Percentiles rank a stretch among this genome's conserved stretches.
Conservation (phyloP, 345 rosid species). For the Eucalyptus paniculata region DNA sequence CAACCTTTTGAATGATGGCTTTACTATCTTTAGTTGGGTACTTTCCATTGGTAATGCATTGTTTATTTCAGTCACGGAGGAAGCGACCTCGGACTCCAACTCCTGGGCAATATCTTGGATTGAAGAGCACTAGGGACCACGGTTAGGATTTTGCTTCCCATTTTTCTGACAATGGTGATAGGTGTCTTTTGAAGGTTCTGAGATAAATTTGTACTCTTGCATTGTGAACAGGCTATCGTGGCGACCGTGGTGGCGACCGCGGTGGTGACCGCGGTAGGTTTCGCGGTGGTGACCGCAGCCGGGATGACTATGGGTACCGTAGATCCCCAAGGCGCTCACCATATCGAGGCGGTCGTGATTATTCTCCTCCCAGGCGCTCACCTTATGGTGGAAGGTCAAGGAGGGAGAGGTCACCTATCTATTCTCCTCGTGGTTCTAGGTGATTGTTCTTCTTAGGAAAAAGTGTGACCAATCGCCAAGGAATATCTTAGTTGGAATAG, state of each 20-base stretch:
- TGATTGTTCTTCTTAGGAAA: background rate
- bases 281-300: slow-evolving; percentile 34
- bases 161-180: background rate
- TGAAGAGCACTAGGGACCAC: slow-evolving; percentile 67
- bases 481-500: background rate
- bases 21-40: background rate
- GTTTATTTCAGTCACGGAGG: slow-evolving; percentile 79
- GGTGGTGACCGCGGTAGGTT: slow-evolving; percentile 49
- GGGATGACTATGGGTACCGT: slow-evolving; percentile 48
- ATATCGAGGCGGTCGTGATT: slow-evolving; percentile 44
- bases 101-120: slow-evolving; percentile 97
- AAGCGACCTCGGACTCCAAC: slow-evolving; percentile 97
- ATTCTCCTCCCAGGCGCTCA: slow-evolving; percentile 66
- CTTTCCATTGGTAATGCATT: background rate
- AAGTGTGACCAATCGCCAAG: background rate
- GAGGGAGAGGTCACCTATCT: slow-evolving; percentile 45
- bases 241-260: slow-evolving; percentile 49
- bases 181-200: background rate
- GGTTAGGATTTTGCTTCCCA: slow-evolving; percentile 23
- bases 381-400: slow-evolving; percentile 69
- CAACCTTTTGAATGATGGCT: background rate
- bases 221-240: slow-evolving; percentile 26
- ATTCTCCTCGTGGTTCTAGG: slow-evolving; percentile 36
- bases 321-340: slow-evolving; percentile 86
- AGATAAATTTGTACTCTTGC: background rate